Evolutionary conservation across 352 stramenopile species (phyloP).

Genomic region (Elongisporangium anandrum): DNA sequence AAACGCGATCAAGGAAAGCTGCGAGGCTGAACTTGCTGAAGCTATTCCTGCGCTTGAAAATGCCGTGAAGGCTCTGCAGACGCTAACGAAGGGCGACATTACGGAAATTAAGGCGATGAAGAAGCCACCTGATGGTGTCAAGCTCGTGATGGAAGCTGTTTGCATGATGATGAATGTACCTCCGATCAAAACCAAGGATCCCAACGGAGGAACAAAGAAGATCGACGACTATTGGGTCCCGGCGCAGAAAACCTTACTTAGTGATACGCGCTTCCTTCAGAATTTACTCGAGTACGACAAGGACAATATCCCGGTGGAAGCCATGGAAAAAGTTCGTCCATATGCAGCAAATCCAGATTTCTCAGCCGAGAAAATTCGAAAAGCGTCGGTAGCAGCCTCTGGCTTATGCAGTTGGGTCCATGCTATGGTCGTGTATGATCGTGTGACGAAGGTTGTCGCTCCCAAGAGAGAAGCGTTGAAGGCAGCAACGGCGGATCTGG

Average conservation of each 20-base stretch:
- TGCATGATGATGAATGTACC: conserved; percentile 95
- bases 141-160: conserved; percentile 93
- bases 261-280: conserved; percentile 90
- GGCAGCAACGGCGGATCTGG: conserved; percentile 82
- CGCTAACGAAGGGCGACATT: conserved; percentile 93
- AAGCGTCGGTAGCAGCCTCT: conserved; percentile 91
- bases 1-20: conserved; percentile 87
- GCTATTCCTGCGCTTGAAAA: conserved; percentile 91
- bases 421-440: conserved; percentile 96
- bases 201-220: conserved; percentile 88
- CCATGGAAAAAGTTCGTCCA: conserved; percentile 88
- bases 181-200: conserved; percentile 91
- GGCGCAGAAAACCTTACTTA: conserved; percentile 91
- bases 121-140: conserved; percentile 92
- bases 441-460: conserved; percentile 90
- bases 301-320: conserved; percentile 90
- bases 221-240: conserved; percentile 94
- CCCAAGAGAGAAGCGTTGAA: conserved; percentile 92
- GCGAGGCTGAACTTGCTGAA: conserved; percentile 90
- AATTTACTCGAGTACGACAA: conserved; percentile 95
- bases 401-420: conserved; percentile 95
- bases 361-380: conserved; percentile 91
- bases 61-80: conserved; percentile 90
- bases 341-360: conserved; percentile 90
- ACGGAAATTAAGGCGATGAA: conserved; percentile 97